Percentiles rank a stretch among this genome's conserved stretches.
These are phyloP conservation scores for Ogataea paradorogensis DNA, from an alignment of 805 yeast species.

Conservation along the genomic window DNA sequence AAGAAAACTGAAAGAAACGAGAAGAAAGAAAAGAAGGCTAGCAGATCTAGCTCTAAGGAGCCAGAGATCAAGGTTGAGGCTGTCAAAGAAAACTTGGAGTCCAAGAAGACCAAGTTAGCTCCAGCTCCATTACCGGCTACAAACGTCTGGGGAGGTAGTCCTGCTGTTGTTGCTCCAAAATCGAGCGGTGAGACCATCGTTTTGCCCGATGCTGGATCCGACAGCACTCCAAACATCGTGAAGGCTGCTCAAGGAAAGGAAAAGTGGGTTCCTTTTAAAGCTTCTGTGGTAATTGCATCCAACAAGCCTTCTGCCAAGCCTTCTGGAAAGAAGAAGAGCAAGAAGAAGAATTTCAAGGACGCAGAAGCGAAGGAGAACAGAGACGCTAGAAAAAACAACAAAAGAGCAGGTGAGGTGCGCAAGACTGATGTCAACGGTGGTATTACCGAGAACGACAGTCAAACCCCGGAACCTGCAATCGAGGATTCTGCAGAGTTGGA, in stretches of 20 bases:
- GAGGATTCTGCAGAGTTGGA: slow-evolving; percentile 1
- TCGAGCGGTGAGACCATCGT: slow-evolving; percentile 38
- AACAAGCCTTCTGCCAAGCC: slow-evolving; percentile 14
- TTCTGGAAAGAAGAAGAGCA: slow-evolving; percentile 21
- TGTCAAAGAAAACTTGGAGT: slow-evolving; percentile 22
- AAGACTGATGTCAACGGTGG: slow-evolving; percentile 4
- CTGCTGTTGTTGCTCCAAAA: slow-evolving; percentile 28
- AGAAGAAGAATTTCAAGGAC: slow-evolving; percentile 19
- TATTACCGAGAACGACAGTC: background rate
- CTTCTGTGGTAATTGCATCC: slow-evolving; percentile 43
- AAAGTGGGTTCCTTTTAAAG: slow-evolving; percentile 73
- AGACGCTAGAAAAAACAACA: slow-evolving; percentile 7
- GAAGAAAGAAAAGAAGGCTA: slow-evolving; percentile 13
- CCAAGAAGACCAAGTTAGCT: slow-evolving; percentile 39
- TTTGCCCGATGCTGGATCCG: slow-evolving; percentile 22
- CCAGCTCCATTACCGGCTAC: slow-evolving; percentile 67
- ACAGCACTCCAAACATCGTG: slow-evolving; percentile 16
- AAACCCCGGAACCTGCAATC: slow-evolving; percentile 1
- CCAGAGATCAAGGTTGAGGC: slow-evolving; percentile 10
- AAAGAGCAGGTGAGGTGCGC: slow-evolving; percentile 7
- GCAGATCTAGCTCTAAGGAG: slow-evolving; percentile 8
- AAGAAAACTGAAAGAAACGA: slow-evolving; percentile 10
- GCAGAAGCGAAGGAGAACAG: slow-evolving; percentile 9
- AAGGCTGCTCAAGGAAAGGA: slow-evolving; percentile 45
- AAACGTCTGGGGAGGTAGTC: slow-evolving; percentile 55